Base-by-base conservation (phyloP, 805 yeast species). In the Spathaspora arborariae region DNA sequence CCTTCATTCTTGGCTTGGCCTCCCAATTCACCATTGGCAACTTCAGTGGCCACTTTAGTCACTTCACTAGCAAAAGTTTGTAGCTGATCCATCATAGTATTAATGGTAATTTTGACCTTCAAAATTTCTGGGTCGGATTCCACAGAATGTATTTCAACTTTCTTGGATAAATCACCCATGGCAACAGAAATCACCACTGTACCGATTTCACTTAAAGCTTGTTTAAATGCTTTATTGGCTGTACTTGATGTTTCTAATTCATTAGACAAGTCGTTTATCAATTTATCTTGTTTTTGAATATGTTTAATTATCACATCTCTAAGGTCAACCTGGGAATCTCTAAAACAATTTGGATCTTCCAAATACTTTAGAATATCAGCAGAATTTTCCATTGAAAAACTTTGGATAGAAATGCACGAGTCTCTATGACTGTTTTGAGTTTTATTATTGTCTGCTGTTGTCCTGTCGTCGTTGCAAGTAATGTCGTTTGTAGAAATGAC, bases 151-250 rank as follows among this genome's bases (percentile, higher is more conserved):
- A 86, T 78, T 48, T 79, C 82, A 21, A 88, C 95, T 59, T 87
- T 87, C 56, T 87, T 87, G 24, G 89, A 80, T 56, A 88, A 72
- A 59, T 88, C 96, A 43, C 96, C 96, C 78, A 82, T 84, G 16
- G 96, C 94, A 20, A 88, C 96, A 13, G 92, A 87, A 35, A 86
- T 84, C 18, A 88, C 91, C 18, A 88, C 95, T 33, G 88, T 85
- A 21, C 95, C 95, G 26, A 88, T 85, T 57, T 88, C 95, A 47
- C 81, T 76, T 27, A 86, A 67, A 3, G 91, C 90, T 57, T 79
- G 78, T 56, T 81, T 82, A 57, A 81, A 82, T 4, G 90, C 91
- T 47, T 79, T 75, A 63, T 86, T 85, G 41, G 89, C 88, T n/a
- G 64, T 59, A 47, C 60, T 61, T 20, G 68, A 64, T 1, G 71